Base-by-base conservation (phyloP, 768 basidiomycete species). In the Podaxis sp. region DNA sequence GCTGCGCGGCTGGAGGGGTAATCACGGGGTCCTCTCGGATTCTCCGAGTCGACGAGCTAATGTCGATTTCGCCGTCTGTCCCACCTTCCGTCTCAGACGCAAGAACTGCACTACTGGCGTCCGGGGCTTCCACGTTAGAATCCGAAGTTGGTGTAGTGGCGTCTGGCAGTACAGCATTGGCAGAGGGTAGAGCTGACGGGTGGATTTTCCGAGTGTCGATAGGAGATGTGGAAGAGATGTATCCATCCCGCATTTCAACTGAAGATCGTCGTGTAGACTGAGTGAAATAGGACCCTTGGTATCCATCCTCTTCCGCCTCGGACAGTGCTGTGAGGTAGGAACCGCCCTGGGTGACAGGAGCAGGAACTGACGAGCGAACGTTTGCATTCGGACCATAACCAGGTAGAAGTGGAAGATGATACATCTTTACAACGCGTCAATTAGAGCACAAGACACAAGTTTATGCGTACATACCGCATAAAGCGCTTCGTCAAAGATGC, bases 401-500 rank as follows among this genome's bases (percentile, higher is more conserved):
- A 6, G 95, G 93, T 14, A 97, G 80, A 3, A 98, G 79, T 1
- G 95, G 95, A 0, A 96, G 80, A 70, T 93, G 90, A 69, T 98
- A 96, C 78, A 95, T 88, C 94, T 95, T 42, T 14, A 42, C 14
- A 18, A 59, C 47, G 52, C 40, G 21, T 64, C 48, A 21, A 63
- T 61, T 55, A 58, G 18, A 32, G 50, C 36, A 4, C 50, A 50
- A 61, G 56, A 52, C 35, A 61, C 9, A n/a, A 53, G 16, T 46
- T 28, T 57, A 16, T 23, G 56, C n/a, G 7, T 18, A 81, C 91
- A 76, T 63, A 95, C 95, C 59, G 87, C 90, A 77, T 97, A 97
- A 62, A 96, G 73, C 0, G 94, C 95, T 74, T 98, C 95, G 70
- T 97, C 95, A 65, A 93, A 98, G 0, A 93, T 82, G 61, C 95